Evolutionary conservation across 495 filamentous ascomycete genomes (phyloP).

Genomic region (Terfezia boudieri): DNA sequence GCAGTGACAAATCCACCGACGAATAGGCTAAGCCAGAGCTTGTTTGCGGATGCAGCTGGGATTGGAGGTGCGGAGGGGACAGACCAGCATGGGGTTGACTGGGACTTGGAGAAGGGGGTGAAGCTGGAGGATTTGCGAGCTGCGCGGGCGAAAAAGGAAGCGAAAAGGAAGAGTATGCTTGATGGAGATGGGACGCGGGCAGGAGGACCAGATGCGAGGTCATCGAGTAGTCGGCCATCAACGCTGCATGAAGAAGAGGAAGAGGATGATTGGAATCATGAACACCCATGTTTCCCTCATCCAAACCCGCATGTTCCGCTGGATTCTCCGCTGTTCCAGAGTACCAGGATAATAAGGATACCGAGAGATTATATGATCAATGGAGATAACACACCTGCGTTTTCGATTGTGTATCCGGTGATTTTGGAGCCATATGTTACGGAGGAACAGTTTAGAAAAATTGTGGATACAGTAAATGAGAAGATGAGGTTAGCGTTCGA

Average conservation of each 20-base stretch:
- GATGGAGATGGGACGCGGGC: not conserved
- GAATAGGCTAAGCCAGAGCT: too few relatives aligned
- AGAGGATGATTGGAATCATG: not conserved
- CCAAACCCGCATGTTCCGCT: constrained; percentile 75
- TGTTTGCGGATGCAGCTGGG: too few relatives aligned
- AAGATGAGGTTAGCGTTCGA: constrained; percentile 46
- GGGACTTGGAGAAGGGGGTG: not conserved
- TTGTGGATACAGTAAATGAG: constrained; percentile 56
- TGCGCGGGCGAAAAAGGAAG: not conserved
- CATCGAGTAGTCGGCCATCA: not conserved
- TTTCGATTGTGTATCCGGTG: constrained; percentile 85
- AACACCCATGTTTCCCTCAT: constrained; percentile 25
- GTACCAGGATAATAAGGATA: constrained; percentile 78
- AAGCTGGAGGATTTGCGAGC: not conserved
- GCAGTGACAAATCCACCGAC: too few relatives aligned
- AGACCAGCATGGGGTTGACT: not conserved
- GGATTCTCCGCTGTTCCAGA: constrained; percentile 44
- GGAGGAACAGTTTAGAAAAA: constrained; percentile 57
- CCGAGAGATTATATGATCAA: constrained; percentile 70
- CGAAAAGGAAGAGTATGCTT: not conserved
- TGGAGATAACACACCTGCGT: constrained; percentile 72
- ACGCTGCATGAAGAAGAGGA: not conserved
- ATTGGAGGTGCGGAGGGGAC: too few relatives aligned
- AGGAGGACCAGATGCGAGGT: not conserved
- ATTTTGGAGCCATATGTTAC: constrained; percentile 60